Conservation (phyloP, 768 basidiomycete species). For the Chiua virens region DNA sequence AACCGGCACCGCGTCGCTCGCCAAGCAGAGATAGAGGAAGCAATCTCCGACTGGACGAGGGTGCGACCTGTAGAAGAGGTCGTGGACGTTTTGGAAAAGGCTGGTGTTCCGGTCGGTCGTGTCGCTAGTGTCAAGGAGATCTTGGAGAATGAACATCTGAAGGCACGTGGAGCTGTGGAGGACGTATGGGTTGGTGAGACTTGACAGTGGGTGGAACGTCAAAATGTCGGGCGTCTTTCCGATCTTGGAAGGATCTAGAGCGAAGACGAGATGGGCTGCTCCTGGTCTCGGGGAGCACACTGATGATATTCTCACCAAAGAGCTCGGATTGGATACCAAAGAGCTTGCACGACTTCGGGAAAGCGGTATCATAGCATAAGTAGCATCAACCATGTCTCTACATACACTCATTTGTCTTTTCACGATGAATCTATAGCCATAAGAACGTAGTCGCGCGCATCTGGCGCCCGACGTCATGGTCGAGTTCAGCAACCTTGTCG, state of each 20-base stretch:
- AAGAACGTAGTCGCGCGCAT: constrained; percentile 36
- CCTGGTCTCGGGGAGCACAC: constrained; percentile 66
- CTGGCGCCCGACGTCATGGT: constrained; percentile 35
- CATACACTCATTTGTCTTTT: too few species aligned
- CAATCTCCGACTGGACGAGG: constrained; percentile 61
- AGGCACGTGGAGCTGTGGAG: constrained; percentile 54
- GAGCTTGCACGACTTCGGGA: constrained; percentile 40
- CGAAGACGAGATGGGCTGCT: constrained; percentile 65
- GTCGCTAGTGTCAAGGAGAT: constrained; percentile 65
- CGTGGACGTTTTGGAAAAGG: constrained; percentile 45
- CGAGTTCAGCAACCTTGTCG: constrained; percentile 50
- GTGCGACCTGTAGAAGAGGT: constrained; percentile 53
- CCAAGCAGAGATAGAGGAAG: constrained; percentile 55
- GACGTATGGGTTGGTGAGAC: constrained; percentile 53
- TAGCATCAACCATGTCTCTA: not conserved
- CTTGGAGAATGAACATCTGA: constrained; percentile 55
- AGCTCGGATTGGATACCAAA: constrained; percentile 40
- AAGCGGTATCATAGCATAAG: constrained; percentile 41
- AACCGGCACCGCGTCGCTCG: constrained; percentile 44
- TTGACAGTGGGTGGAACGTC: constrained; percentile 53
- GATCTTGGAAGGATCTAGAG: constrained; percentile 56
- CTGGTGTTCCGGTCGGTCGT: constrained; percentile 63
- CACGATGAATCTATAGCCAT: constrained; percentile 27
- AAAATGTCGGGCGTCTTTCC: constrained; percentile 71
- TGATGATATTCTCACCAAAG: constrained; percentile 44